Evolutionary conservation across 2,329 filamentous ascomycete genomes (phyloP).

Genomic region (Phoma sp.): DNA sequence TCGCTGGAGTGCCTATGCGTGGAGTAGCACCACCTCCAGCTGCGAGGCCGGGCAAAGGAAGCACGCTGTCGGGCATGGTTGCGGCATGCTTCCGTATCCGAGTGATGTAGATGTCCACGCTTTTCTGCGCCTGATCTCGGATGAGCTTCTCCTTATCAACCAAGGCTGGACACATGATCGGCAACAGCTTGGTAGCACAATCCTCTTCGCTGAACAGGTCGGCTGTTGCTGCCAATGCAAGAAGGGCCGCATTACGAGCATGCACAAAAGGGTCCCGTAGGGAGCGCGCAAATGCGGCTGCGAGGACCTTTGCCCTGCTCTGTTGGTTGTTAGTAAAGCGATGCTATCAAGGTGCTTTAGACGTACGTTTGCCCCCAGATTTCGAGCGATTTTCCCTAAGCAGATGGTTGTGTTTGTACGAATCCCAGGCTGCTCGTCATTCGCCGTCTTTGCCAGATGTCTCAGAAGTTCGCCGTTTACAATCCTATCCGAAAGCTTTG

Average conservation of each 20-base stretch:
- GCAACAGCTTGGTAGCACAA: slow-evolving; percentile 81
- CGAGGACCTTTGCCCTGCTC: slow-evolving; percentile 85
- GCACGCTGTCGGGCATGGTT: slow-evolving; percentile 78
- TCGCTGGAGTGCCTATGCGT: slow-evolving; percentile 80
- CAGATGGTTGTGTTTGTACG: slow-evolving; percentile 98
- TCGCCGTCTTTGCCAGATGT: slow-evolving; percentile 92
- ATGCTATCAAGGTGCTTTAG: background rate
- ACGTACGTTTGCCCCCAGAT: slow-evolving; percentile 70
- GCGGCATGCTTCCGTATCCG: slow-evolving; percentile 80
- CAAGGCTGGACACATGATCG: slow-evolving; percentile 80
- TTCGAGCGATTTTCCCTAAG: slow-evolving; percentile 91
- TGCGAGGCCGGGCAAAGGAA: slow-evolving; percentile 67
- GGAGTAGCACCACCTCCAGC: slow-evolving; percentile 60
- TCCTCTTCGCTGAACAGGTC: slow-evolving; percentile 92
- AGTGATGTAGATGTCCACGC: slow-evolving; percentile 83
- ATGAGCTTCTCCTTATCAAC: slow-evolving; percentile 96
- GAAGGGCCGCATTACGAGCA: slow-evolving; percentile 84
- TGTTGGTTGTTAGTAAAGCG: slow-evolving; percentile 46
- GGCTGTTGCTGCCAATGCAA: slow-evolving; percentile 83
- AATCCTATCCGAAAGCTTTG: slow-evolving; percentile 88
- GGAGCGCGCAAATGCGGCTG: slow-evolving; percentile 88
- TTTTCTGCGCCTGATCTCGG: slow-evolving; percentile 89
- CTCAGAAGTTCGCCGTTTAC: slow-evolving; percentile 93
- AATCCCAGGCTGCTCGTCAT: slow-evolving; percentile 96
- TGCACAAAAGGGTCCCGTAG: slow-evolving; percentile 94